Conservation (phyloP, 108 stramenopile species). For the Cyclotella baltica region DNA sequence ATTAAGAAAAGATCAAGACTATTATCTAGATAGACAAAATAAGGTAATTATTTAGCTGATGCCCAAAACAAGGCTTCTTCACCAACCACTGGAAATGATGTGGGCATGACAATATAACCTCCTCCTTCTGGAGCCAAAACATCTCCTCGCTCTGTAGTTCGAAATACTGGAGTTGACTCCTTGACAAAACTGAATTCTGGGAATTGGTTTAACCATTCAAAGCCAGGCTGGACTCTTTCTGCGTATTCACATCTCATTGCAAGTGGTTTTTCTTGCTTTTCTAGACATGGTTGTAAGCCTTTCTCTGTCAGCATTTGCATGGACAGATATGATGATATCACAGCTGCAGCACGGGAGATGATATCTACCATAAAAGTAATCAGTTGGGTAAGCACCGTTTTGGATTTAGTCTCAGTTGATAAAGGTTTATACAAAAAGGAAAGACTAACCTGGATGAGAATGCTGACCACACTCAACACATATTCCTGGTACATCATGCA, state of each 20-base stretch:
- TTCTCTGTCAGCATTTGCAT: conserved; percentile 25
- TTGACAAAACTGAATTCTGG: conserved; percentile 44
- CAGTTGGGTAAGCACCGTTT: too few species aligned
- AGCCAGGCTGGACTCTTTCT: conserved; percentile 34
- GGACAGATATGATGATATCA: conserved; percentile 39
- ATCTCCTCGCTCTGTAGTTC: conserved; percentile 31
- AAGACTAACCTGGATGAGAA: conserved; percentile 20
- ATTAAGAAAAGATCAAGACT: too few species aligned
- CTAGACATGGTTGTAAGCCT: not conserved
- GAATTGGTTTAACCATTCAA: conserved; percentile 40
- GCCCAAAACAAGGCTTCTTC: conserved; percentile 56
- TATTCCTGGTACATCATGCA: conserved; percentile 35
- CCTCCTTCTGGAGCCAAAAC: conserved; percentile 43
- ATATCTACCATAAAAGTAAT: conserved; percentile 1
- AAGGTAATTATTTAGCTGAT: conserved; percentile 12
- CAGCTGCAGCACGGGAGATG: conserved; percentile 41
- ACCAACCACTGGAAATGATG: conserved; percentile 35
- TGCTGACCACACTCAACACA: conserved; percentile 53
- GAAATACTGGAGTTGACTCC: conserved; percentile 36
- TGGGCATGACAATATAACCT: conserved; percentile 50
- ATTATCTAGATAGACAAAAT: too few species aligned
- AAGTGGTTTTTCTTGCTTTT: conserved; percentile 13
- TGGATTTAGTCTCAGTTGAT: too few species aligned
- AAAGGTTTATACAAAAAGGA: too few species aligned
- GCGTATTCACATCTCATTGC: conserved; percentile 39